These are phyloP conservation scores for Daldinia concentrica DNA, from an alignment of 495 filamentous ascomycete species.

Conservation along the genomic window DNA sequence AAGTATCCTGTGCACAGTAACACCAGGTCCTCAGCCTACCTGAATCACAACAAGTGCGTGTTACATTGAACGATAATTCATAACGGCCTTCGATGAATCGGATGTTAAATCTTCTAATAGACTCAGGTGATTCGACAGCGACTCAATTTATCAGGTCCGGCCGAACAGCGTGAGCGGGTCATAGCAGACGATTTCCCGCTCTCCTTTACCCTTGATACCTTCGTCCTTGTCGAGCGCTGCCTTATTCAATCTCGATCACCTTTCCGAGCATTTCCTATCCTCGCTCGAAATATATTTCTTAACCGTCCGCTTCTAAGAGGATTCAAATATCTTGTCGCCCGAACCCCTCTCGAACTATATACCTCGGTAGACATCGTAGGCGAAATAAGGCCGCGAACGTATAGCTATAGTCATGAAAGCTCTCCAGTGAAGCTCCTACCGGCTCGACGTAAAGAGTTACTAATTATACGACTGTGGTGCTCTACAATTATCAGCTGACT, in stretches of 20 bases:
- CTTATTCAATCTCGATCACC: background rate
- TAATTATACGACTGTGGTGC: slow-evolving; percentile 23
- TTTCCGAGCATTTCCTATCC: slow-evolving; percentile 1
- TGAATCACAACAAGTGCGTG: slow-evolving; percentile 28
- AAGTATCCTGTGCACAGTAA: slow-evolving; percentile 15
- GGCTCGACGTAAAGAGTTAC: slow-evolving; percentile 20
- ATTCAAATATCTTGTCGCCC: background rate
- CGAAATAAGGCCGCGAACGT: background rate
- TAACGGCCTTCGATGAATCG: slow-evolving; percentile 18
- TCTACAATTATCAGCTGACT: slow-evolving; percentile 5
- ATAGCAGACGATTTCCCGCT: slow-evolving; percentile 10
- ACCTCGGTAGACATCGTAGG: slow-evolving; percentile 15
- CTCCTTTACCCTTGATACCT: slow-evolving; percentile 4
- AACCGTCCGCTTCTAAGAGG: slow-evolving; percentile 2
- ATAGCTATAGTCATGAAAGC: slow-evolving; percentile 32
- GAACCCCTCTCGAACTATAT: background rate
- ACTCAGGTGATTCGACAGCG: slow-evolving; percentile 19
- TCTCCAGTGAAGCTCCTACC: slow-evolving; percentile 12
- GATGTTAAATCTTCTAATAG: slow-evolving; percentile 25
- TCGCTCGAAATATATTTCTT: slow-evolving; percentile 10
- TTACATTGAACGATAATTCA: slow-evolving; percentile 29
- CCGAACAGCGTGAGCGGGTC: slow-evolving; percentile 9
- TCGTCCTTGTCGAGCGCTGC: background rate
- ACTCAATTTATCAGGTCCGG: slow-evolving; percentile 10
- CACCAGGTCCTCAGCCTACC: slow-evolving; percentile 12